A percentile compares a stretch with the other conserved stretches of the same genome.
phyloP scores from a whole-genome alignment of 208 protist species.

The Naegleria fowleri region DNA sequence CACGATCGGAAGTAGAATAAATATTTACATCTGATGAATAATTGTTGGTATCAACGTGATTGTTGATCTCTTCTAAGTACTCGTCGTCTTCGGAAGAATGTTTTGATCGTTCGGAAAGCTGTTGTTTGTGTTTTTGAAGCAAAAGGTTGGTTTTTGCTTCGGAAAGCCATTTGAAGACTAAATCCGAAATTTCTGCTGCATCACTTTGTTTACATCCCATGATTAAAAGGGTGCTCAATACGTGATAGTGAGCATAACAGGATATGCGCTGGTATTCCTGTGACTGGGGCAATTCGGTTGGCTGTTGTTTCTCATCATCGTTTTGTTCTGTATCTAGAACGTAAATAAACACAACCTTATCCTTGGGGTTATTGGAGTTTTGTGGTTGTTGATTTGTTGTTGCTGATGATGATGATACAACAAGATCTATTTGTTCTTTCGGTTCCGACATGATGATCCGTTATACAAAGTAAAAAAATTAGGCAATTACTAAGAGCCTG shows the following conservation, averaged over 20 bases:
- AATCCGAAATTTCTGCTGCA: background rate
- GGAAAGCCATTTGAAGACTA: background rate
- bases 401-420: background rate
- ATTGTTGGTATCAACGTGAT: background rate
- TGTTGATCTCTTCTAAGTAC: background rate
- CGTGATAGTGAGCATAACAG: constrained; percentile 1
- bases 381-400: background rate
- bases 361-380: background rate
- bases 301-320: background rate
- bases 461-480: background rate
- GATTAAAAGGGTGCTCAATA: background rate
- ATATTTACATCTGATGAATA: background rate
- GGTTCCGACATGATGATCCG: background rate
- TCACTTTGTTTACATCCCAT: constrained; percentile 17
- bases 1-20: background rate
- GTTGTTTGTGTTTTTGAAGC: background rate
- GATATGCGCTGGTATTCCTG: background rate
- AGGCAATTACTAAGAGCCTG: too few relatives aligned
- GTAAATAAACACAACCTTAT: background rate
- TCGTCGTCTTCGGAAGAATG: background rate
- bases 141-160: background rate
- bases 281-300: background rate
- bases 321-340: background rate
- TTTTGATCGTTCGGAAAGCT: background rate
- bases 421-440: background rate